These are phyloP conservation scores for Eryngium alpinum DNA, from an alignment of 140 eudicot species.

Conservation along the genomic window DNA sequence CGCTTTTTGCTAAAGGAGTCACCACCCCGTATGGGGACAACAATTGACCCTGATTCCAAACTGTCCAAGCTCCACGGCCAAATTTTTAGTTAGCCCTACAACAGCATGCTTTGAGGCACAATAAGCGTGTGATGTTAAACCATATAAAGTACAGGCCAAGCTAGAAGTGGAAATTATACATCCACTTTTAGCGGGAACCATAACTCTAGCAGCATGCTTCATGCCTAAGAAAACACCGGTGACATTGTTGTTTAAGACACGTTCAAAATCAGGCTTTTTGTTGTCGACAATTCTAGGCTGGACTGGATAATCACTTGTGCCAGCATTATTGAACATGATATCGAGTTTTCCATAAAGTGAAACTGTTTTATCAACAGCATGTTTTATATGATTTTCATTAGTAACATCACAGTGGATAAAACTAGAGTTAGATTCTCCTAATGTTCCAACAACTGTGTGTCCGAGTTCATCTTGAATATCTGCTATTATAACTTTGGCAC, in stretches of 20 bases:
- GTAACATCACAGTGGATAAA: constrained; percentile 76
- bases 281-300: constrained; percentile 65
- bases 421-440: constrained; percentile 32
- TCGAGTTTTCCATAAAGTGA: constrained; percentile 51
- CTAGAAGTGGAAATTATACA: constrained; percentile 80
- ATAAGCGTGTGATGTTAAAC: constrained; percentile 78
- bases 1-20: no score
- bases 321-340: constrained; percentile 78
- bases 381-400: constrained; percentile 45
- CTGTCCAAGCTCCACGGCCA: constrained; percentile 71
- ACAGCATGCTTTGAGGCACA: constrained; percentile 87
- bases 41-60: constrained; percentile 82
- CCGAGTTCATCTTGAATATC: constrained; percentile 66
- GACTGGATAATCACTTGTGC: constrained; percentile 57
- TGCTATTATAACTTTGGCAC: constrained; percentile 76
- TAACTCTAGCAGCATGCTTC: constrained; percentile 77
- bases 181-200: constrained; percentile 52
- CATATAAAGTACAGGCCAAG: constrained; percentile 70
- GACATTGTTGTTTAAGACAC: constrained; percentile 56
- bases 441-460: constrained; percentile 33
- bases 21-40: constrained; percentile 90
- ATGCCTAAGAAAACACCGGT: constrained; percentile 64
- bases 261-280: constrained; percentile 63
- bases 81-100: constrained; percentile 73
- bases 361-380: constrained; percentile 36